These are phyloP conservation scores for Paraconiothyrium brasiliense DNA, from an alignment of 2,329 filamentous ascomycete genomes.

Conservation along the genomic window DNA sequence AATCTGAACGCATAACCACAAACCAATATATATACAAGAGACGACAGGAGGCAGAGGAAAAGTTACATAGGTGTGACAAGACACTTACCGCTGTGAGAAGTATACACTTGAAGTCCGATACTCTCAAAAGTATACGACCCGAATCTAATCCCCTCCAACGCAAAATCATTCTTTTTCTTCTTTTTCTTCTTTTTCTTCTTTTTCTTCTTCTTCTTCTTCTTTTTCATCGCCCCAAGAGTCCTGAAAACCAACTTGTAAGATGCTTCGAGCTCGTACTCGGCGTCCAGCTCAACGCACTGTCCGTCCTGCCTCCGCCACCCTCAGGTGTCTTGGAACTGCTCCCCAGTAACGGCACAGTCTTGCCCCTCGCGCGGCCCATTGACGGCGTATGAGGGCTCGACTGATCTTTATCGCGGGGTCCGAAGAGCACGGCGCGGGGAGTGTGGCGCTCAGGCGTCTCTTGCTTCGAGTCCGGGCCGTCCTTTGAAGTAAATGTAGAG, in stretches of 20 bases:
- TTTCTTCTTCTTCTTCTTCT: too few species aligned
- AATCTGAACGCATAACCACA: background rate
- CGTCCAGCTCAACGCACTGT: slow-evolving; percentile 35
- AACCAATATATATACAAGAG: background rate
- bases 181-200: too few species aligned
- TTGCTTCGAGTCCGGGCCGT: slow-evolving; percentile 9
- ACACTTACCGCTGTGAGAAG: too few species aligned
- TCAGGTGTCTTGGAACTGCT: slow-evolving; percentile 20
- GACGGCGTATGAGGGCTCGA: slow-evolving; percentile 27
- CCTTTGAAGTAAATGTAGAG: slow-evolving; percentile 5
- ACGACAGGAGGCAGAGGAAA: background rate
- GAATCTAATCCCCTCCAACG: background rate
- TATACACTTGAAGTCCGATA: too few species aligned
- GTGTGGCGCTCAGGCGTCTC: slow-evolving; percentile 20
- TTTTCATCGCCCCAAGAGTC: slow-evolving; percentile 36
- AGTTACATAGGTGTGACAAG: too few species aligned
- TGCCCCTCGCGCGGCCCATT: slow-evolving; percentile 27
- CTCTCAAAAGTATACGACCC: background rate
- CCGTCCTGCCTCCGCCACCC: slow-evolving; percentile 19
- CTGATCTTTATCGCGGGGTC: slow-evolving; percentile 19
- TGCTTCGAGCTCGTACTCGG: slow-evolving; percentile 40
- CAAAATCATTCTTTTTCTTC: too few species aligned
- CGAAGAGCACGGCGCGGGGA: slow-evolving; percentile 22
- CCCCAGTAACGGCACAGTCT: slow-evolving; percentile 23
- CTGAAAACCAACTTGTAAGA: slow-evolving; percentile 45